phyloP scores from a whole-genome alignment of 805 yeast genomes.

The Metschnikowia arizonensis region DNA sequence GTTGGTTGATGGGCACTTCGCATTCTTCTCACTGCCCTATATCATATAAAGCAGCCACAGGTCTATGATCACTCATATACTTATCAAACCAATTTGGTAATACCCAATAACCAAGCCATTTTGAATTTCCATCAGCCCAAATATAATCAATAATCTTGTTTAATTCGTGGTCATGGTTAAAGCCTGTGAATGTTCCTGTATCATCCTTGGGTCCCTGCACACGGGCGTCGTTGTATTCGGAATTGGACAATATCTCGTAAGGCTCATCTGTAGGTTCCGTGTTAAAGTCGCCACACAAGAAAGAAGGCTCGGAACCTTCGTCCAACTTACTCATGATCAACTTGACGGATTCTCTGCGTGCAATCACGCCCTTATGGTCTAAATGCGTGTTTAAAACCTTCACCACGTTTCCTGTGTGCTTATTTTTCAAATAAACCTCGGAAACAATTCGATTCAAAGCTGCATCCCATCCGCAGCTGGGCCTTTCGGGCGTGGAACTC shows the following conservation, averaged over 20 bases:
- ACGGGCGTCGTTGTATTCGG: conserved; percentile 40
- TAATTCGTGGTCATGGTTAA: conserved; percentile 28
- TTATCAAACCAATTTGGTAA: conserved; percentile 32
- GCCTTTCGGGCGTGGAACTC: conserved; percentile 36
- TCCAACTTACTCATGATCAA: conserved; percentile 40
- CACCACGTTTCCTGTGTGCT: conserved; percentile 20
- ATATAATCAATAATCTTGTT: conserved; percentile 41
- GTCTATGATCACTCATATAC: conserved; percentile 42
- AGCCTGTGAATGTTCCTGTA: conserved; percentile 47
- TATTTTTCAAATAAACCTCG: conserved; percentile 31
- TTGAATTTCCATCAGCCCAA: conserved; percentile 29
- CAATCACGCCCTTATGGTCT: conserved; percentile 38
- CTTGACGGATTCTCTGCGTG: conserved; percentile 32
- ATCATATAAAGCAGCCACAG: conserved; percentile 28
- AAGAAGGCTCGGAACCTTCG: conserved; percentile 31
- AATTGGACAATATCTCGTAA: conserved; percentile 32
- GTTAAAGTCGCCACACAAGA: conserved; percentile 42
- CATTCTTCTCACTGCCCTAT: too few relatives aligned
- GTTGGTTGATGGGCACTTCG: too few relatives aligned
- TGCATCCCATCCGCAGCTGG: conserved; percentile 43
- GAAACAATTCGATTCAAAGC: conserved; percentile 39
- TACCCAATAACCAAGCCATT: conserved; percentile 26
- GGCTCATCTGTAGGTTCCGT: conserved; percentile 42
- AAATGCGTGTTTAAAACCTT: conserved; percentile 42
- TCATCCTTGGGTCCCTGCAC: conserved; percentile 32